Conservation (phyloP, 2,329 filamentous ascomycete genomes). For the Aspergillus oerlinghausenensis region DNA sequence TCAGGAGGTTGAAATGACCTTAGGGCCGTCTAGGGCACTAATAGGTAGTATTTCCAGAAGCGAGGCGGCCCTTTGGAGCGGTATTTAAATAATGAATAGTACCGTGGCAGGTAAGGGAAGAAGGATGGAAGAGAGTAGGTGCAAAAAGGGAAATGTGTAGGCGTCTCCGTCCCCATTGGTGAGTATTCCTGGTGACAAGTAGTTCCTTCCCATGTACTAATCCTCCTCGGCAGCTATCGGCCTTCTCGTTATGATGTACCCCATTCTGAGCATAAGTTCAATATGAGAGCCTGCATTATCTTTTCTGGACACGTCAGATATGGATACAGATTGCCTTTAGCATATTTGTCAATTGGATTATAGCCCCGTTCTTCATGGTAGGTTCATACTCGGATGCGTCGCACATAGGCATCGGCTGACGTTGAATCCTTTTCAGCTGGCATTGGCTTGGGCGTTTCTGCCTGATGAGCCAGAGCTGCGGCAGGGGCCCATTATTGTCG, state of each 20-base stretch:
- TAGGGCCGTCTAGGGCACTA: neutral
- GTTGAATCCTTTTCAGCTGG: constrained; percentile 36
- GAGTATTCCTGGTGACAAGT: constrained; percentile 19
- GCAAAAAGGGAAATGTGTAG: constrained; percentile 67
- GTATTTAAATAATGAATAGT: neutral
- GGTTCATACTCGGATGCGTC: neutral
- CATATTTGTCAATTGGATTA: constrained; percentile 74
- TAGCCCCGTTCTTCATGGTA: constrained; percentile 81
- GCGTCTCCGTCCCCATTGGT: constrained; percentile 65
- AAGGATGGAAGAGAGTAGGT: constrained; percentile 30
- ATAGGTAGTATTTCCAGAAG: neutral
- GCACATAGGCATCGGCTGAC: neutral
- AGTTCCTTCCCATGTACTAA: neutral
- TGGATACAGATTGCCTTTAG: constrained; percentile 80
- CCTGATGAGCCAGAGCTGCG: constrained; percentile 46
- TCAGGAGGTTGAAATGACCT: neutral
- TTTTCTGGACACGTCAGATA: constrained; percentile 57
- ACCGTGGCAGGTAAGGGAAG: neutral
- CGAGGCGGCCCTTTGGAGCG: neutral
- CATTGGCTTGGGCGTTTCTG: constrained; percentile 47
- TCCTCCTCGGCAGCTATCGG: constrained; percentile 59
- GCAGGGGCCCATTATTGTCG: constrained; percentile 72
- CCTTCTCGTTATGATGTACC: constrained; percentile 90
- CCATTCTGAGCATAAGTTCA: constrained; percentile 83
- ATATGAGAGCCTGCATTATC: constrained; percentile 67